A percentile compares a stretch with the other conserved stretches of the same genome.
These are phyloP conservation scores for Xanthoconium stramineum DNA, from an alignment of 768 basidiomycete genomes.

Conservation along the genomic window DNA sequence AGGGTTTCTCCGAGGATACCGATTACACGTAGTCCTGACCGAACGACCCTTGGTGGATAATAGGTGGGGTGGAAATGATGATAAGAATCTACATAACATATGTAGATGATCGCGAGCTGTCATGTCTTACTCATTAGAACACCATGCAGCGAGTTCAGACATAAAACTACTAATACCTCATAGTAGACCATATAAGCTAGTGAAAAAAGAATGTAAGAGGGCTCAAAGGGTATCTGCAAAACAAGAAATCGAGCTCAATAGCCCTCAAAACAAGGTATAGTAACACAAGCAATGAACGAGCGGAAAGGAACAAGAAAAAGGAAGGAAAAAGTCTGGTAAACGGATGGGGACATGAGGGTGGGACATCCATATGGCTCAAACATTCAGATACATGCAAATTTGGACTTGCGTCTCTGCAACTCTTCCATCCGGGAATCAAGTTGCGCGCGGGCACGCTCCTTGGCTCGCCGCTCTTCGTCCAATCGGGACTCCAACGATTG, in stretches of 20 bases:
- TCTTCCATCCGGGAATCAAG: slow-evolving; percentile 88
- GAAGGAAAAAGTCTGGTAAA: background rate
- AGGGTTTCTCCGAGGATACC: too few relatives aligned
- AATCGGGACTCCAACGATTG: slow-evolving; percentile 78
- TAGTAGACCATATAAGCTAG: slow-evolving; percentile 36
- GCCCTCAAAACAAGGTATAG: slow-evolving; percentile 28
- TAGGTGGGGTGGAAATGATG: too few relatives aligned
- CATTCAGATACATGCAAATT: slow-evolving; percentile 82
- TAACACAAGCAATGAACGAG: slow-evolving; percentile 29
- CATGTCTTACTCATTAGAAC: slow-evolving; percentile 21
- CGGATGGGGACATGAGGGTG: slow-evolving; percentile 4
- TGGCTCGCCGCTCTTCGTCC: slow-evolving; percentile 84
- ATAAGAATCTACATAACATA: too few relatives aligned
- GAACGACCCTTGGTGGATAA: too few relatives aligned
- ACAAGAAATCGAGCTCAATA: slow-evolving; percentile 21
- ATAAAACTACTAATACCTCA: slow-evolving; percentile 24
- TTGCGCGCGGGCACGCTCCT: slow-evolving; percentile 84
- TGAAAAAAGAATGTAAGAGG: slow-evolving; percentile 15
- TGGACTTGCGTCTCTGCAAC: slow-evolving; percentile 79
- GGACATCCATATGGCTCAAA: slow-evolving; percentile 2
- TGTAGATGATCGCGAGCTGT: too few relatives aligned
- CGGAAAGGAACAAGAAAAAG: slow-evolving; percentile 9
- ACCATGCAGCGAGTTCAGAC: slow-evolving; percentile 18
- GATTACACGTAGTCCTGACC: too few relatives aligned
- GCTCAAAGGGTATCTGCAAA: slow-evolving; percentile 30